Conservation (phyloP, 805 yeast genomes). For the Yarrowia sp. region DNA sequence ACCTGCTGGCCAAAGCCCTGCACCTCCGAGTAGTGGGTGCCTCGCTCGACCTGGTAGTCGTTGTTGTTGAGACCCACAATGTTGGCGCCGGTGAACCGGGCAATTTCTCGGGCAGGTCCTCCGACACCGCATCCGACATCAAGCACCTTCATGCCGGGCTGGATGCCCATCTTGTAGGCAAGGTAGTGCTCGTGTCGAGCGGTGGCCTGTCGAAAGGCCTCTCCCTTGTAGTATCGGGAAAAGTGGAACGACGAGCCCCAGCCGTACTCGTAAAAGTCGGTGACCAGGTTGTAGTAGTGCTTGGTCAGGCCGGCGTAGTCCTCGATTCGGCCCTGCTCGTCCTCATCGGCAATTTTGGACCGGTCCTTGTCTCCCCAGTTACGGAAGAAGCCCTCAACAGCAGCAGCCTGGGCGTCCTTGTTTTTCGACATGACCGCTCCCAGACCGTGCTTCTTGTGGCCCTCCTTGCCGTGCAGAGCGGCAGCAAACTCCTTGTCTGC, state of each 20-base stretch:
- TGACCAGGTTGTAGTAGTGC: constrained; percentile 93
- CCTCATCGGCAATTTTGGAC: constrained; percentile 56
- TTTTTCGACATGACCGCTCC: constrained; percentile 74
- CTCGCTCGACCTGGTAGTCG: constrained; percentile 91
- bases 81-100: constrained; percentile 81
- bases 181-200: constrained; percentile 94
- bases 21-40: constrained; percentile 70
- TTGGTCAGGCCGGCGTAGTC: constrained; percentile 91
- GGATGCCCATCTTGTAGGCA: constrained; percentile 79
- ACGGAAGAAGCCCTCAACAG: constrained; percentile 86
- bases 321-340: constrained; percentile 53
- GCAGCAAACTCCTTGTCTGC: constrained; percentile 72
- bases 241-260: constrained; percentile 99
- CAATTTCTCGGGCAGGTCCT: constrained; percentile 97
- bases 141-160: constrained; percentile 77
- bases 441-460: constrained; percentile 63
- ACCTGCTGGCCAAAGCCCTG: constrained; percentile 67
- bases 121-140: constrained; percentile 99
- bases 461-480: constrained; percentile 78
- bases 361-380: constrained; percentile 92
- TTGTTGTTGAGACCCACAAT: constrained; percentile 93
- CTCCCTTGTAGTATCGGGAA: constrained; percentile 89
- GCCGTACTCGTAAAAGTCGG: constrained; percentile 98
- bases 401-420: constrained; percentile 73
- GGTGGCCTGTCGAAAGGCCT: constrained; percentile 87